Percentiles rank a stretch among this genome's conserved stretches.
phyloP scores from a whole-genome alignment of 495 filamentous ascomycete species.

The Trichoderma orchidacearum region DNA sequence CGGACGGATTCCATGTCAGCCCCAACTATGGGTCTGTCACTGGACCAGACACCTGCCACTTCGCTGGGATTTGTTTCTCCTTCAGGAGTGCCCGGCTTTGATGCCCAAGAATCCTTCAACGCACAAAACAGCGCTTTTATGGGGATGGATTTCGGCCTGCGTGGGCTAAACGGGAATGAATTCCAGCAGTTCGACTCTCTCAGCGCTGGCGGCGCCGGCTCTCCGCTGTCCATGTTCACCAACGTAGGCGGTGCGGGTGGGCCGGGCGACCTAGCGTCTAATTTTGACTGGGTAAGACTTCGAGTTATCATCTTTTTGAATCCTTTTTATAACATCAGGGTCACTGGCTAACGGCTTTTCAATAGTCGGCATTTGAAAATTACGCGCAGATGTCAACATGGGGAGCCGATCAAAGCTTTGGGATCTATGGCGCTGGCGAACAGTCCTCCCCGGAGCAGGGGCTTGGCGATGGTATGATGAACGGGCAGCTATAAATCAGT shows the following conservation, averaged over 20 bases:
- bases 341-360: not conserved
- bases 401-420: constrained; percentile 29
- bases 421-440: constrained; percentile 16
- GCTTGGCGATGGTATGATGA: not conserved
- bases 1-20: constrained; percentile 17
- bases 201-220: constrained; percentile 34
- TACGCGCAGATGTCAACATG: constrained; percentile 34
- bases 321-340: not conserved
- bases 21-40: constrained; percentile 39
- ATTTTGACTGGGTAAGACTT: constrained; percentile 65
- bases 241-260: constrained; percentile 23
- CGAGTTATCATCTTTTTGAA: not conserved
- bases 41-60: constrained; percentile 27
- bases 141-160: constrained; percentile 16
- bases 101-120: constrained; percentile 66
- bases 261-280: constrained; percentile 31
- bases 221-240: constrained; percentile 39
- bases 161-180: constrained; percentile 23
- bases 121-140: constrained; percentile 38
- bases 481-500: not conserved
- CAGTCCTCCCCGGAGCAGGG: not conserved
- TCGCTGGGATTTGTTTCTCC: not conserved
- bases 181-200: constrained; percentile 39
- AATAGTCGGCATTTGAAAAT: constrained; percentile 33
- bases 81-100: constrained; percentile 9